A percentile compares a stretch with the other conserved stretches of the same genome.
Conservation (phyloP, 2,329 filamentous ascomycete species). For the Phyllosticta ampelicida region DNA sequence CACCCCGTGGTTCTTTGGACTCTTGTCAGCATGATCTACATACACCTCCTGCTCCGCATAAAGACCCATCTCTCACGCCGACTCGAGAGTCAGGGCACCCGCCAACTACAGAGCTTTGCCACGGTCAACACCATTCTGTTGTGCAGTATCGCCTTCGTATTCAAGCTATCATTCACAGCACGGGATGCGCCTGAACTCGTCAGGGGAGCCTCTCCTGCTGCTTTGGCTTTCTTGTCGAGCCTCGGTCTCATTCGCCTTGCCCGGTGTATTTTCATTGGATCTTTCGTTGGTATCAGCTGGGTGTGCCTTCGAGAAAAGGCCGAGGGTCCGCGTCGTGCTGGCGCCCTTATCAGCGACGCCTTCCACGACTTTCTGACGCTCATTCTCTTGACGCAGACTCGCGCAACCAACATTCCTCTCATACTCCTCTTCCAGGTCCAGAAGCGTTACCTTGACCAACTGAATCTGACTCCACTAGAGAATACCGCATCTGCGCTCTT, state of each 20-base stretch:
- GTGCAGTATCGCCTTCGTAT: constrained; percentile 54
- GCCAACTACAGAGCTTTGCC: constrained; percentile 4
- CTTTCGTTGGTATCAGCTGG: constrained; percentile 16
- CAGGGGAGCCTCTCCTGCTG: constrained; percentile 26
- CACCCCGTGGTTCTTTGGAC: constrained; percentile 63
- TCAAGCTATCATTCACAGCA: constrained; percentile 82
- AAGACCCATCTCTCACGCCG: constrained; percentile 19
- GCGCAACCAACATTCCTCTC: constrained; percentile 74
- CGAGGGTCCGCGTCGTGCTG: constrained; percentile 1
- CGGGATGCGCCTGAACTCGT: constrained; percentile 77
- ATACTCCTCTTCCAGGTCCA: constrained; percentile 64
- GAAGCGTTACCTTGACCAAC: constrained; percentile 40
- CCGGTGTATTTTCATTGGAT: constrained; percentile 21
- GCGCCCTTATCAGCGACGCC: constrained; percentile 2
- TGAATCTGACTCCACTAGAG: constrained; percentile 41
- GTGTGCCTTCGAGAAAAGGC: constrained; percentile 12
- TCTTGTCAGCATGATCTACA: constrained; percentile 59
- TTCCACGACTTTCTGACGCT: constrained; percentile 61
- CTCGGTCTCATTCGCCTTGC: constrained; percentile 26
- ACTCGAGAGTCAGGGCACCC: neutral
- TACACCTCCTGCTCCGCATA: constrained; percentile 34
- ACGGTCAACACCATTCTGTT: constrained; percentile 24
- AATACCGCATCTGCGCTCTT: constrained; percentile 62
- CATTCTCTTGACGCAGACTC: constrained; percentile 77
- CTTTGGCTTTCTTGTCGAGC: constrained; percentile 38